These are phyloP conservation scores for Ophiostoma himal-ulmi DNA, from an alignment of 2,329 filamentous ascomycete genomes.

Conservation along the genomic window DNA sequence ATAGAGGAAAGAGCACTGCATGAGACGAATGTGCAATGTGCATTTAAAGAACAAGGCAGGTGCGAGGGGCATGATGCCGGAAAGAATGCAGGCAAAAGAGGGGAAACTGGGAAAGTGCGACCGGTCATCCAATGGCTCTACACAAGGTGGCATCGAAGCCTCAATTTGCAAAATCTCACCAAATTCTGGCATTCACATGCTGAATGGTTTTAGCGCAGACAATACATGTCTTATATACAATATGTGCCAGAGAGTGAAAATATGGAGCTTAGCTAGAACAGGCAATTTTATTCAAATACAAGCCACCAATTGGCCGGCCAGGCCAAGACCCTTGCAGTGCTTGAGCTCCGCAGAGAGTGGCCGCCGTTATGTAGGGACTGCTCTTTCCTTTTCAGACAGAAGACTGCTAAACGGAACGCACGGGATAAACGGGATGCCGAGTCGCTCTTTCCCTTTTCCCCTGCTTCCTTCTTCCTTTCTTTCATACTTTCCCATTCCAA, in stretches of 20 bases:
- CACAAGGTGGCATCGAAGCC: not conserved
- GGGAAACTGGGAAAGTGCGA: not conserved
- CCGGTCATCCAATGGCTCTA: not conserved
- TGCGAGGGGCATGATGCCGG: not conserved
- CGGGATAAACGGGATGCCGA: not conserved
- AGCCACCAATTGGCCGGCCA: constrained; percentile 12
- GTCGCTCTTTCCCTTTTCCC: not conserved
- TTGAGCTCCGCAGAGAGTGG: constrained; percentile 8
- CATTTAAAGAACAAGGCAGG: not conserved
- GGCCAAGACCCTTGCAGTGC: not conserved
- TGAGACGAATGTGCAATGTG: not conserved
- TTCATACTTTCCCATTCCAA: not conserved
- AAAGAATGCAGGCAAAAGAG: constrained; percentile 3
- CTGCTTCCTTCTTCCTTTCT: not conserved
- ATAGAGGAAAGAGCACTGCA: not conserved
- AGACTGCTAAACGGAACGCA: not conserved
- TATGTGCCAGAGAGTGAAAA: not conserved
- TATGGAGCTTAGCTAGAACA: constrained; percentile 16
- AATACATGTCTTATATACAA: not conserved
- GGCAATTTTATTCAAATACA: constrained; percentile 17
- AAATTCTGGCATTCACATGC: not conserved
- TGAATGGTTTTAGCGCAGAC: not conserved
- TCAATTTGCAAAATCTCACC: not conserved
- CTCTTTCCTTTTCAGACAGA: not conserved
- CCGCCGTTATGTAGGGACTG: not conserved